Conservation (phyloP, 768 basidiomycete species). For the Mycena floridula region DNA sequence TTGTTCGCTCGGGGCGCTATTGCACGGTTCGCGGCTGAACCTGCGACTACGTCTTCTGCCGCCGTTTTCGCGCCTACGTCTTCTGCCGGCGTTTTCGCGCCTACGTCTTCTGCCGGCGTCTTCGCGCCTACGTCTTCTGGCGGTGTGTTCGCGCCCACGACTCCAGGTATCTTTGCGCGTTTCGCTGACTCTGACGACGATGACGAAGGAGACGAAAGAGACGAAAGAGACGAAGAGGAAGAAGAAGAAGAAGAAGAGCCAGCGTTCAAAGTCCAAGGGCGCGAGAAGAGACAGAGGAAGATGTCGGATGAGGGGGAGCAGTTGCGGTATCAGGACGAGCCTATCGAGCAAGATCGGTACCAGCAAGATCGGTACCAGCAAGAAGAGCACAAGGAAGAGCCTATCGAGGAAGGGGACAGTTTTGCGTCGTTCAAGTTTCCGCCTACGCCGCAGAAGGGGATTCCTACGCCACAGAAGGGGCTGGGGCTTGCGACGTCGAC, state of each 20-base stretch:
- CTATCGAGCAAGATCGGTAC: no score
- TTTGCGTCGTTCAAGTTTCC: conserved; percentile 81
- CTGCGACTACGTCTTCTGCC: no score
- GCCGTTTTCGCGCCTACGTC: no score
- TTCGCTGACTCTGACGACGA: no score
- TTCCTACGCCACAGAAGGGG: no score
- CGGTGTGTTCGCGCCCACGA: background rate
- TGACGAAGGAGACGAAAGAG: no score
- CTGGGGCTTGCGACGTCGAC: no score
- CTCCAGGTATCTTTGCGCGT: background rate
- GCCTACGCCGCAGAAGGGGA: no score
- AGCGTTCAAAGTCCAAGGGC: conserved; percentile 55
- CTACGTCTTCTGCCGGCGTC: no score
- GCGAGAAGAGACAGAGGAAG: conserved; percentile 73
- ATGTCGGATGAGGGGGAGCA: conserved; percentile 32
- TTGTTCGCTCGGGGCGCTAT: no score
- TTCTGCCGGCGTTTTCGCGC: background rate
- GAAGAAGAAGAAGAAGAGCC: conserved; percentile 22
- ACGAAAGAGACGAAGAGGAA: background rate
- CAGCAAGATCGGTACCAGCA: conserved; percentile 8
- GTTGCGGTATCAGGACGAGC: no score
- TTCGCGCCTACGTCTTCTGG: background rate
- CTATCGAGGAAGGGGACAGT: conserved; percentile 50
- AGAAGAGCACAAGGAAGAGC: no score
- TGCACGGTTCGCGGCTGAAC: conserved; percentile 19